Percentiles rank a stretch among this genome's conserved stretches.
These are phyloP conservation scores for Ophiostoma fasciatum DNA, from an alignment of 2,329 filamentous ascomycete genomes.

Conservation along the genomic window DNA sequence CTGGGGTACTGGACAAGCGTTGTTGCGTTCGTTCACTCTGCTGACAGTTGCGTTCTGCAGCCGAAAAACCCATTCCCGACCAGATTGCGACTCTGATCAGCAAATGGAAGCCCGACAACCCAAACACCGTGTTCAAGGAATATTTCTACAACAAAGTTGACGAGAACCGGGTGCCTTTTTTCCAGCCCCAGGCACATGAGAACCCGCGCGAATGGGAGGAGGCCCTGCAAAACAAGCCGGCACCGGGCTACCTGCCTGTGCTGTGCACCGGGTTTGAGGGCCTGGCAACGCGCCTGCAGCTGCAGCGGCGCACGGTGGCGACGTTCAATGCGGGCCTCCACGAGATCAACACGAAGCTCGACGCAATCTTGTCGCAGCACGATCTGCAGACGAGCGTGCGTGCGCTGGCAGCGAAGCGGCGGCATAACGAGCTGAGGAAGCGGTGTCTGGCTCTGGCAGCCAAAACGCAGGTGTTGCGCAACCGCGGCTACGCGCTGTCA, in stretches of 20 bases:
- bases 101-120: slow-evolving; percentile 59
- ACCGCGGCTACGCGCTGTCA: slow-evolving; percentile 67
- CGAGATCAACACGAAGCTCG: slow-evolving; percentile 62
- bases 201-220: slow-evolving; percentile 73
- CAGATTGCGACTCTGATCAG: slow-evolving; percentile 55
- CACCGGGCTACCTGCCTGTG: slow-evolving; percentile 60
- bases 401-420: slow-evolving; percentile 55
- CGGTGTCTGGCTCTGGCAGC: slow-evolving; percentile 61
- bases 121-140: slow-evolving; percentile 60
- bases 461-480: slow-evolving; percentile 66
- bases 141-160: slow-evolving; percentile 84
- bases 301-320: slow-evolving; percentile 54
- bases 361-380: slow-evolving; percentile 58
- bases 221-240: slow-evolving; percentile 65
- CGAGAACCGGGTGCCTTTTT: slow-evolving; percentile 60
- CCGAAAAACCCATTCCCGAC: slow-evolving; percentile 58
- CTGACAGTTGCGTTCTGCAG: slow-evolving; percentile 20
- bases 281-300: slow-evolving; percentile 55
- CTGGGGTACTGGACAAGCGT: too few species aligned
- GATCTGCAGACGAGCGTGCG: slow-evolving; percentile 63
- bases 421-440: slow-evolving; percentile 58
- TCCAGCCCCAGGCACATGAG: slow-evolving; percentile 53
- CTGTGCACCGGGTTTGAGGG: slow-evolving; percentile 60
- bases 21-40: neutral
- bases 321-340: slow-evolving; percentile 60